These are phyloP conservation scores for Wickerhamiella nectarea DNA, from an alignment of 805 yeast genomes.

Conservation along the genomic window DNA sequence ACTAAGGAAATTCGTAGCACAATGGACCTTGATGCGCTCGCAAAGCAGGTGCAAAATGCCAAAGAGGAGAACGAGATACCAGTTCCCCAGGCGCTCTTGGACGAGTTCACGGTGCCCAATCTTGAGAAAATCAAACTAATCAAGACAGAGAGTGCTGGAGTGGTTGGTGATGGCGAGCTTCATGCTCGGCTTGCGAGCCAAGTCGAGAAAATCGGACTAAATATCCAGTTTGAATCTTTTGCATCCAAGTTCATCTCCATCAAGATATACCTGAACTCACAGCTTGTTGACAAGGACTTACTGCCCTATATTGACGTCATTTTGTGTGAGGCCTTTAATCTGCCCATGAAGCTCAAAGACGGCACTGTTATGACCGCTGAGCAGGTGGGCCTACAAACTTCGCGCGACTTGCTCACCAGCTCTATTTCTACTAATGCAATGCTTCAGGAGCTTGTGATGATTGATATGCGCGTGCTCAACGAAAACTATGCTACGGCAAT, in stretches of 20 bases:
- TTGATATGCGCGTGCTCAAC: slow-evolving; percentile 47
- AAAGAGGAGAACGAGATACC: slow-evolving; percentile 55
- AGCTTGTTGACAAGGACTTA: slow-evolving; percentile 35
- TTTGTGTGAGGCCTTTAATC: slow-evolving; percentile 50
- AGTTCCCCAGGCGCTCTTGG: slow-evolving; percentile 56
- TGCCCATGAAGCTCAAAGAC: slow-evolving; percentile 53
- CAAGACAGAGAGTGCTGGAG: slow-evolving; percentile 29
- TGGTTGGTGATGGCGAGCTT: slow-evolving; percentile 46
- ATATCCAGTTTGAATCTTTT: slow-evolving; percentile 65
- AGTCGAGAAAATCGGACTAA: slow-evolving; percentile 26
- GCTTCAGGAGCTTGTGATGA: slow-evolving; percentile 51
- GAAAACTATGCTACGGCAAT: slow-evolving; percentile 55
- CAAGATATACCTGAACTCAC: slow-evolving; percentile 46
- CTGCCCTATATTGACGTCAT: slow-evolving; percentile 53
- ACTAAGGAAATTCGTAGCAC: slow-evolving; percentile 36
- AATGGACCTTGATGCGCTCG: slow-evolving; percentile 43
- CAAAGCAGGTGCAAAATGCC: slow-evolving; percentile 43
- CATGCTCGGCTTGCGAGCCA: neutral
- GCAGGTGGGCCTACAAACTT: slow-evolving; percentile 57
- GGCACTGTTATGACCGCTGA: slow-evolving; percentile 54
- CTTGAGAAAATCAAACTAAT: slow-evolving; percentile 64
- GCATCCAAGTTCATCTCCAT: slow-evolving; percentile 68
- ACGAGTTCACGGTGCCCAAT: slow-evolving; percentile 55
- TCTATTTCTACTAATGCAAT: slow-evolving; percentile 44
- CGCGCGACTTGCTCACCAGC: slow-evolving; percentile 52